These are phyloP conservation scores for Blastocystis sp. DNA, from an alignment of 352 stramenopile genomes.

Conservation along the genomic window DNA sequence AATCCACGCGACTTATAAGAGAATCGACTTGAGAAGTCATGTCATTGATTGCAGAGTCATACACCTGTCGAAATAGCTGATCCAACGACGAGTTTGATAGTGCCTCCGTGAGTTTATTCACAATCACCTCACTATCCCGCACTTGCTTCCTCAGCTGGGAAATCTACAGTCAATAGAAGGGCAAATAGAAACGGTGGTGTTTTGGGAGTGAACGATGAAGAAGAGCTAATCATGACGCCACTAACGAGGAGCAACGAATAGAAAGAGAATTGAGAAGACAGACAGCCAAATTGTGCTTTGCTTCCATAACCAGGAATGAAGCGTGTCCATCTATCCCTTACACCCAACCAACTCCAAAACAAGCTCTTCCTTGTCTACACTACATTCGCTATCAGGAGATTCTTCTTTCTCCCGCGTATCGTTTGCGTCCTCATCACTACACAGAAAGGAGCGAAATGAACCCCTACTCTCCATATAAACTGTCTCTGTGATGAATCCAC, in stretches of 20 bases:
- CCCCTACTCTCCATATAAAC: background rate
- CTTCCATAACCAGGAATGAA: background rate
- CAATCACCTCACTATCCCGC: background rate
- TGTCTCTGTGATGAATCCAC: no score
- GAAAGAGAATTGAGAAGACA: constrained; percentile 23
- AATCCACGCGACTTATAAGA: background rate
- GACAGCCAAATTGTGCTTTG: background rate
- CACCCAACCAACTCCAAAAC: background rate
- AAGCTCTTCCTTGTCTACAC: background rate
- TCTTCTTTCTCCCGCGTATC: background rate
- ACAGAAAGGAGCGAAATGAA: background rate
- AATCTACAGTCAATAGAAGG: constrained; percentile 33
- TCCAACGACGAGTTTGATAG: constrained; percentile 30
- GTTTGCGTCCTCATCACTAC: background rate
- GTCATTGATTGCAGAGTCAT: constrained; percentile 38
- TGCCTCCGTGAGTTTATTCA: constrained; percentile 5
- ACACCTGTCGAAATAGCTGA: constrained; percentile 9
- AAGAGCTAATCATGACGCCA: constrained; percentile 30
- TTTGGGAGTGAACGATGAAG: constrained; percentile 56
- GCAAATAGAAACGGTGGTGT: background rate
- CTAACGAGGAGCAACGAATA: constrained; percentile 7
- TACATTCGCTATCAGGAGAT: background rate
- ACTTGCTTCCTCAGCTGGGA: background rate
- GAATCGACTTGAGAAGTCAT: background rate
- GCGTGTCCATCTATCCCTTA: background rate